Evolutionary conservation across 2,329 filamentous ascomycete genomes (phyloP).

Genomic region (Monilinia aucupariae): DNA sequence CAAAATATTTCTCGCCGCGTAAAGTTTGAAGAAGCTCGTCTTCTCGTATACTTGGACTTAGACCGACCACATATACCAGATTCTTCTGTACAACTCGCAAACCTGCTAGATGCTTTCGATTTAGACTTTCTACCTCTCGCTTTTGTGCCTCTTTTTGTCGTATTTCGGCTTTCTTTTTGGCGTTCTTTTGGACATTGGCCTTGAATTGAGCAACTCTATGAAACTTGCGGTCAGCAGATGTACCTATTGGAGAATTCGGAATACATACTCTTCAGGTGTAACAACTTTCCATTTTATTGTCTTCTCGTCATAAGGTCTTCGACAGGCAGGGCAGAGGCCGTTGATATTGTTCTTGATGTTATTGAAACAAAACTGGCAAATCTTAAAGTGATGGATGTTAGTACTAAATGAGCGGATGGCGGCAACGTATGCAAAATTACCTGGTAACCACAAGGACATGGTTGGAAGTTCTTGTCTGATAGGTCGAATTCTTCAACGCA

Average conservation of each 20-base stretch:
- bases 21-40: constrained; percentile 88
- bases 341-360: constrained; percentile 99
- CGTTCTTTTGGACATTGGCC: constrained; percentile 77
- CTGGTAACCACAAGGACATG: constrained; percentile 97
- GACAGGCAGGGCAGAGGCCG: constrained; percentile 92
- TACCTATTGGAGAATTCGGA: background rate
- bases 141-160: constrained; percentile 95
- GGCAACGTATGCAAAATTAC: constrained; percentile 46
- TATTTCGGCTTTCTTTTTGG: constrained; percentile 81
- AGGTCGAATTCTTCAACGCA: constrained; percentile 99
- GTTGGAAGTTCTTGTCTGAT: constrained; percentile 92
- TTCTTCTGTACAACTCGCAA: constrained; percentile 98
- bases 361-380: constrained; percentile 99
- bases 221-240: constrained; percentile 19
- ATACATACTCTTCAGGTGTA: constrained; percentile 82
- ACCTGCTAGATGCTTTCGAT: constrained; percentile 90
- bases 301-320: constrained; percentile 91
- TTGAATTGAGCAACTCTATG: constrained; percentile 67
- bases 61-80: constrained; percentile 92
- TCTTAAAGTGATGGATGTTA: constrained; percentile 46
- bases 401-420: background rate
- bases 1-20: constrained; percentile 88
- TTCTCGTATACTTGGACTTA: constrained; percentile 86
- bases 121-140: constrained; percentile 90
- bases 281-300: constrained; percentile 96